Conservation (phyloP, 2,329 filamentous ascomycete species). For the Lecanosticta acicola region DNA sequence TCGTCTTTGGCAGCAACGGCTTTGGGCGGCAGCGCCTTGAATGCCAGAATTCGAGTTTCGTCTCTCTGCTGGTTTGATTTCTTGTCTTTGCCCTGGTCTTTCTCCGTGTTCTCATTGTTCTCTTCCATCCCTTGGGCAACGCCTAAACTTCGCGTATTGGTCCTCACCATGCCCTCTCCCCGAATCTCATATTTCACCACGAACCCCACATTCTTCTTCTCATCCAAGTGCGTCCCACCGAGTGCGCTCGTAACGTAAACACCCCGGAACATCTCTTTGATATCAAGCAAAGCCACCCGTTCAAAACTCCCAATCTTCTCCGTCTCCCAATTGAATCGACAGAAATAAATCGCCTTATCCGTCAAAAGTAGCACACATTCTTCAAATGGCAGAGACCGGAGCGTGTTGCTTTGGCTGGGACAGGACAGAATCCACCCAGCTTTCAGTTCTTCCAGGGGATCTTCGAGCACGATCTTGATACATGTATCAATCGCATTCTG, state of each 20-base stretch:
- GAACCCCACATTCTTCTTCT: constrained; percentile 75
- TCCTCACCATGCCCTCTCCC: constrained; percentile 64
- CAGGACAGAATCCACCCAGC: constrained; percentile 85
- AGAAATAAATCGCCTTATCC: constrained; percentile 77
- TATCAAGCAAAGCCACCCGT: constrained; percentile 68
- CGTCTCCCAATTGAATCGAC: constrained; percentile 87
- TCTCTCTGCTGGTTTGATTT: constrained; percentile 15
- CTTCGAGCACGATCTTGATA: constrained; percentile 73
- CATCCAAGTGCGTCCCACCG: constrained; percentile 69
- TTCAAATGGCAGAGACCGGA: constrained; percentile 67
- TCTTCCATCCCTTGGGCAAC: constrained; percentile 48
- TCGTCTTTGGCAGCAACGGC: constrained; percentile 35
- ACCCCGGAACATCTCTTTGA: constrained; percentile 69
- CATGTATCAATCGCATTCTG: constrained; percentile 87
- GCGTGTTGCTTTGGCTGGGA: constrained; percentile 63
- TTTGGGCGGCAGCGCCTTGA: constrained; percentile 51
- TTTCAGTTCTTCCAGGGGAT: constrained; percentile 77
- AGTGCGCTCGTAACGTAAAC: constrained; percentile 88
- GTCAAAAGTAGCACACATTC: constrained; percentile 86
- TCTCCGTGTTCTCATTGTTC: constrained; percentile 17
- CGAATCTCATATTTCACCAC: constrained; percentile 66
- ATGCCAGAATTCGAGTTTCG: constrained; percentile 43
- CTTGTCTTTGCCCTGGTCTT: constrained; percentile 18
- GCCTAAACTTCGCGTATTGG: constrained; percentile 76
- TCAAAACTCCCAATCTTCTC: constrained; percentile 95